Evolutionary conservation across 139 green algal species (phyloP).

Genomic region (Dunaliella primolecta): DNA sequence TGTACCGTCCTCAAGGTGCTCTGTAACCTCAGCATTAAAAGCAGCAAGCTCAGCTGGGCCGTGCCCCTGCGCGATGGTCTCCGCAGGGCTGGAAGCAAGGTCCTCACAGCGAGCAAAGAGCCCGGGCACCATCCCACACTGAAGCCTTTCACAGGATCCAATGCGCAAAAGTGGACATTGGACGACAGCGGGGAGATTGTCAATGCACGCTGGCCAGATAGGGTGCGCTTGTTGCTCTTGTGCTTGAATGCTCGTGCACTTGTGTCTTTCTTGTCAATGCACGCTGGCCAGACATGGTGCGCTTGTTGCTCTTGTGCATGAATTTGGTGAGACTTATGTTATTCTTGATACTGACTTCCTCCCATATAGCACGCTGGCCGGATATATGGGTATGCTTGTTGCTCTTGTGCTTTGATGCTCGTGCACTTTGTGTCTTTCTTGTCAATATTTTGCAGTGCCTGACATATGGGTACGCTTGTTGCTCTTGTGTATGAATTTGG

Average conservation of each 20-base stretch:
- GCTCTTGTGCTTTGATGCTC: not conserved
- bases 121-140: not conserved
- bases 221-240: too few species aligned
- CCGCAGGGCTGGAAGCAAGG: not conserved
- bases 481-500: not conserved
- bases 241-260: not conserved
- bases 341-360: too few species aligned
- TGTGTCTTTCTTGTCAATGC: not conserved
- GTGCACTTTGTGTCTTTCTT: not conserved
- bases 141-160: not conserved
- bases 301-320: not conserved
- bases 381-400: not conserved
- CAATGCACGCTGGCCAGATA: not conserved
- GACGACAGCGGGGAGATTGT: not conserved
- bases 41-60: too few species aligned
- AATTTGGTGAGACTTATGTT: too few species aligned
- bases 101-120: not conserved
- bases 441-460: too few species aligned
- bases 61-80: too few species aligned
- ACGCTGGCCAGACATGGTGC: too few species aligned
- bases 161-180: not conserved
- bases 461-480: too few species aligned
- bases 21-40: too few species aligned
- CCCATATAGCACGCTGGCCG: too few species aligned
- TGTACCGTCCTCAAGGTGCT: too few species aligned